phyloP scores from a whole-genome alignment of 1,139 yeast species.

The Geotrichum aggregatum region DNA sequence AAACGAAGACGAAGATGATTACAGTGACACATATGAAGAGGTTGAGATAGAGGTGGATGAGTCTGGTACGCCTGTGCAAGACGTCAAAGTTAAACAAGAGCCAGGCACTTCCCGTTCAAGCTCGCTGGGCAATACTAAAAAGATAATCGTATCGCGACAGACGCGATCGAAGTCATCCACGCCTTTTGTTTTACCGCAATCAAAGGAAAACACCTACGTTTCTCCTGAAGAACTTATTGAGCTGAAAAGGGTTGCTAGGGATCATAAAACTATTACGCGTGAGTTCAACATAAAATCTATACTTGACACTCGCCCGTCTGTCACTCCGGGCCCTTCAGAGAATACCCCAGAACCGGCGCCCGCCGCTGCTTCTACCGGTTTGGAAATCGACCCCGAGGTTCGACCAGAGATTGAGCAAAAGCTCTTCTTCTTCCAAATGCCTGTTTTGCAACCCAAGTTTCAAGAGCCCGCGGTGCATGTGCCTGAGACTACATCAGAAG shows the following conservation, averaged over 20 bases:
- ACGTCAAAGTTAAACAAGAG: conserved; percentile 5
- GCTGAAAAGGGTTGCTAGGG: conserved; percentile 29
- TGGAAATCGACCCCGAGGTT: background rate
- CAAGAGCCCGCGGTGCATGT: conserved; percentile 22
- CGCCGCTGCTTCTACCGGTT: background rate
- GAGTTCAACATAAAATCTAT: conserved; percentile 29
- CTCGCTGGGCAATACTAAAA: background rate
- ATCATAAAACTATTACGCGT: conserved; percentile 31
- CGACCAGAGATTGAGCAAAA: conserved; percentile 38
- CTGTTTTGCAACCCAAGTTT: conserved; percentile 60
- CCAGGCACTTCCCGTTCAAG: background rate
- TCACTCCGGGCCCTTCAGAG: conserved; percentile 8
- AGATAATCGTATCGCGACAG: background rate
- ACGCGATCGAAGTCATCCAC: conserved; percentile 14
- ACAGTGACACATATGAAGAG: conserved; percentile 20
- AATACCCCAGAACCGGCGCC: conserved; percentile 11
- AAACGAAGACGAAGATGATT: conserved; percentile 21
- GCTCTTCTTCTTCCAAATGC: conserved; percentile 65
- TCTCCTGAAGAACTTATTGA: conserved; percentile 30
- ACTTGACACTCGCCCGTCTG: conserved; percentile 12
- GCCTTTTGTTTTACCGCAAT: conserved; percentile 17
- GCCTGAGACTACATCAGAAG: conserved; percentile 7
- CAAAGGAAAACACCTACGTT: conserved; percentile 20
- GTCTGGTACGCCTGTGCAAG: background rate
- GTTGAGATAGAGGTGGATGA: conserved; percentile 15